phyloP scores from a whole-genome alignment of 169 alveolate species.

The Plasmodium relictum region DNA sequence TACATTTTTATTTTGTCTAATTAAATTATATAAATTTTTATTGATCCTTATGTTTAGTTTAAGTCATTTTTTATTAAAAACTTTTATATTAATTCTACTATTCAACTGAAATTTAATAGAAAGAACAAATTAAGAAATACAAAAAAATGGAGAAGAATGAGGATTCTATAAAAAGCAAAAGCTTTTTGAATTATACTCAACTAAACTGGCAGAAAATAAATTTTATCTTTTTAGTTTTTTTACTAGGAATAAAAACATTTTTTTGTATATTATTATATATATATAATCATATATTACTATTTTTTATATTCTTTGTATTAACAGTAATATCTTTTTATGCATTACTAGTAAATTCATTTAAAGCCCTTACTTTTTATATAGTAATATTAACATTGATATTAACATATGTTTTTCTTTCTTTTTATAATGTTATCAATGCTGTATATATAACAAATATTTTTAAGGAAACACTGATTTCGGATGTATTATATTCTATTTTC shows the following conservation, averaged over 20 bases:
- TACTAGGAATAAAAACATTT: slow-evolving; percentile 63
- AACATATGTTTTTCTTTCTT: slow-evolving; percentile 16
- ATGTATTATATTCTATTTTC: slow-evolving; percentile 19
- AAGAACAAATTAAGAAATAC: no score
- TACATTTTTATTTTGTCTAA: no score
- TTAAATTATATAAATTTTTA: no score
- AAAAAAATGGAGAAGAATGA: slow-evolving; percentile 28
- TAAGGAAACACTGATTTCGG: slow-evolving; percentile 30
- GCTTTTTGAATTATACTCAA: slow-evolving; percentile 10
- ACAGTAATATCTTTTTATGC: slow-evolving; percentile 43
- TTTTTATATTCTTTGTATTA: slow-evolving; percentile 44
- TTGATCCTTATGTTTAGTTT: no score
- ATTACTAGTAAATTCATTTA: slow-evolving; percentile 48
- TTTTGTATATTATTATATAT: slow-evolving; percentile 52
- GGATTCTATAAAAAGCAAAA: slow-evolving; percentile 1
- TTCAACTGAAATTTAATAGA: no score
- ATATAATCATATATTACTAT: slow-evolving; percentile 43
- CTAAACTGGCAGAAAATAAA: slow-evolving; percentile 44
- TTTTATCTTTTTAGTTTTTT: slow-evolving; percentile 69
- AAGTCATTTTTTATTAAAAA: no score
- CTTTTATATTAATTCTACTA: no score
- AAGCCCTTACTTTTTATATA: slow-evolving; percentile 34
- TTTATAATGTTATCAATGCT: slow-evolving; percentile 10
- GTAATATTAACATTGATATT: slow-evolving; percentile 20
- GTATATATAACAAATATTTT: slow-evolving; percentile 49